Conservation (phyloP, 257 asterid genomes). For the Solanum tarijense region DNA sequence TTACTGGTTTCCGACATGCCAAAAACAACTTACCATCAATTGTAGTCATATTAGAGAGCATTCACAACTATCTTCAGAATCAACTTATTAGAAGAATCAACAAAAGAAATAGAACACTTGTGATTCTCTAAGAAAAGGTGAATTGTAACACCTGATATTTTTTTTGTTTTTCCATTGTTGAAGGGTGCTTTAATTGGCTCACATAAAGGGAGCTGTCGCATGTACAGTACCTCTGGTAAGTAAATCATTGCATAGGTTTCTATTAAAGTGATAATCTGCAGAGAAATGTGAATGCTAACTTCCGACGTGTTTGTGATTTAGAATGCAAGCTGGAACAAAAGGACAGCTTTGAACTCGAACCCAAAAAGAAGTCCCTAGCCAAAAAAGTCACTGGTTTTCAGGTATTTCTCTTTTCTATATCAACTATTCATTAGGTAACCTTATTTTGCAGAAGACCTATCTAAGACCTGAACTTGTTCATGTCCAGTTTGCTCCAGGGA, state of each 20-base stretch:
- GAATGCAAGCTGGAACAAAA: constrained; percentile 46
- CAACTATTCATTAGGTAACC: constrained; percentile 10
- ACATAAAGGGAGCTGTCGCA: constrained; percentile 51
- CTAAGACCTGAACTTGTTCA: neutral
- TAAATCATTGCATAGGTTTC: neutral
- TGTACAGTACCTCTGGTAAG: constrained; percentile 41
- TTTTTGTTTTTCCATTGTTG: neutral
- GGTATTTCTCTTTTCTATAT: neutral
- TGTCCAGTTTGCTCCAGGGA: constrained; percentile 6
- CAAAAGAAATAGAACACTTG: neutral
- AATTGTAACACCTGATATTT: neutral
- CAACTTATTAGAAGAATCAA: neutral
- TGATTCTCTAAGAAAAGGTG: neutral
- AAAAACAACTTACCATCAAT: neutral
- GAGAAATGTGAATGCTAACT: constrained; percentile 1
- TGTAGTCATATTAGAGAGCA: constrained; percentile 6
- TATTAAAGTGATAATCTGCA: neutral
- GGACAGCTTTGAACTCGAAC: constrained; percentile 31
- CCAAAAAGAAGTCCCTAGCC: constrained; percentile 41
- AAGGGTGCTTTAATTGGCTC: constrained; percentile 56
- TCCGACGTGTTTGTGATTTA: constrained; percentile 2
- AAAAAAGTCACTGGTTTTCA: constrained; percentile 61
- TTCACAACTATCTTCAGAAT: neutral
- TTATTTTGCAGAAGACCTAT: neutral
- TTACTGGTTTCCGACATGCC: neutral